These are phyloP conservation scores for Niebla homalea DNA, from an alignment of 495 filamentous ascomycete species.

Conservation along the genomic window DNA sequence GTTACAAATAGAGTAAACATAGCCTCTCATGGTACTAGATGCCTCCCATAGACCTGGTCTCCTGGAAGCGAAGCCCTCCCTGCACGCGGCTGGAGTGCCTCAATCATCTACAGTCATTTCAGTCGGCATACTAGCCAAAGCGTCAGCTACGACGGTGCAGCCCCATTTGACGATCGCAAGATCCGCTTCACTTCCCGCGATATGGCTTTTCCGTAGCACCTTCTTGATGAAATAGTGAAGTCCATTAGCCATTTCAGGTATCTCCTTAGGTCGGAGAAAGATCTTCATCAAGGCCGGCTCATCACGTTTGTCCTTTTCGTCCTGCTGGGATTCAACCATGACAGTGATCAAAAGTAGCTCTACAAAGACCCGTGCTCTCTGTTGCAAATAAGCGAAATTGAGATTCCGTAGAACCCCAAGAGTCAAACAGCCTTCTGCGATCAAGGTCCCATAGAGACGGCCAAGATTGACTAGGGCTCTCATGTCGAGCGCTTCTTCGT, in stretches of 20 bases:
- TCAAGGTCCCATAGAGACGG: slow-evolving; percentile 65
- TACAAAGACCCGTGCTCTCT: slow-evolving; percentile 61
- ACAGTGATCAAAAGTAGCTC: slow-evolving; percentile 67
- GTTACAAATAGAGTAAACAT: no score
- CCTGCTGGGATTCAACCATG: slow-evolving; percentile 46
- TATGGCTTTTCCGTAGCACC: slow-evolving; percentile 58
- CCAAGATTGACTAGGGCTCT: slow-evolving; percentile 78
- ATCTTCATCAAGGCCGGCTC: slow-evolving; percentile 47
- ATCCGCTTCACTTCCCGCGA: slow-evolving; percentile 47
- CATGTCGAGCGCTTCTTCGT: slow-evolving; percentile 31
- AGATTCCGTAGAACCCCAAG: slow-evolving; percentile 61
- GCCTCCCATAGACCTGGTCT: no score
- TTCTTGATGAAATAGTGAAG: slow-evolving; percentile 69
- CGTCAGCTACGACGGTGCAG: slow-evolving; percentile 49
- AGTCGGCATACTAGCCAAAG: slow-evolving; percentile 37
- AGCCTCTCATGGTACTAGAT: no score
- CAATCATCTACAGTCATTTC: slow-evolving; percentile 7
- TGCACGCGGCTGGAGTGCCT: background rate
- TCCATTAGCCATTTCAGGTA: slow-evolving; percentile 51
- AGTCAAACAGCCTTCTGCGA: slow-evolving; percentile 50
- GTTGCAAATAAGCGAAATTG: slow-evolving; percentile 63
- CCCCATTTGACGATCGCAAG: slow-evolving; percentile 55
- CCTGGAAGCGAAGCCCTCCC: no score
- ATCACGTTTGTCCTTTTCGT: slow-evolving; percentile 22
- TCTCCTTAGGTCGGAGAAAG: slow-evolving; percentile 47